Percentiles rank a stretch among this genome's conserved stretches.
phyloP scores from a whole-genome alignment of 371 early-diverging fungal species.

The Mortierella sp. region DNA sequence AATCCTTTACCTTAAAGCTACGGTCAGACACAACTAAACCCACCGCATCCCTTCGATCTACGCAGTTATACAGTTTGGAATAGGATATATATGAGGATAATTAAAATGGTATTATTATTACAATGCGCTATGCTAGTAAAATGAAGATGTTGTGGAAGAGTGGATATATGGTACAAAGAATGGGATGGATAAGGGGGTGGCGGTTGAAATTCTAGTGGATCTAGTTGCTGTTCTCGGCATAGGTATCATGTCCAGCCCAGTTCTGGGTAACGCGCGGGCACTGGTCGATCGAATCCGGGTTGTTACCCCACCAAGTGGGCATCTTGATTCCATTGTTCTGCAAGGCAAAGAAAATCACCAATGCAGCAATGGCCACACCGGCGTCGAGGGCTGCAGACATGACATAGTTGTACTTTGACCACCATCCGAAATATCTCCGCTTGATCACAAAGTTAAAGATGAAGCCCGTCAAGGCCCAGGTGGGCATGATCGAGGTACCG shows the following conservation, averaged over 20 bases:
- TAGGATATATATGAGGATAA: background rate
- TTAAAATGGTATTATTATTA: conserved; percentile 9
- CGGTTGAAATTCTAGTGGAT: background rate
- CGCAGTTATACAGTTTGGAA: too few species aligned
- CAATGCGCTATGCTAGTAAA: conserved; percentile 4
- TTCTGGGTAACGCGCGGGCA: conserved; percentile 45
- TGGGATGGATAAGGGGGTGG: background rate
- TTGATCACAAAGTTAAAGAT: conserved; percentile 77
- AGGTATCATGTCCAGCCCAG: conserved; percentile 58
- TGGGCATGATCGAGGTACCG: conserved; percentile 60
- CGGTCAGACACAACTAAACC: too few species aligned
- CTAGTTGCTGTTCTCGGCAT: conserved; percentile 30
- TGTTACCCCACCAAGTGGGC: conserved; percentile 58
- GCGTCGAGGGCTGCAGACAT: conserved; percentile 85
- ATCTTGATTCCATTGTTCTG: conserved; percentile 55
- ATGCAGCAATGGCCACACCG: conserved; percentile 70
- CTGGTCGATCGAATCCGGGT: conserved; percentile 52
- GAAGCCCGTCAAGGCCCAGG: conserved; percentile 77
- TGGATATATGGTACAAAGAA: background rate
- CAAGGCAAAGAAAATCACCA: conserved; percentile 68
- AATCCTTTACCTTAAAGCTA: too few species aligned
- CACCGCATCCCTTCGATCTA: too few species aligned
- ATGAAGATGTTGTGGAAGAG: background rate
- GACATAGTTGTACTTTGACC: conserved; percentile 82
- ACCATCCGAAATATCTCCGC: conserved; percentile 77